A percentile compares a stretch with the other conserved stretches of the same genome.
Conservation (phyloP, 208 protist genomes). For the Leishmania mexicana region DNA sequence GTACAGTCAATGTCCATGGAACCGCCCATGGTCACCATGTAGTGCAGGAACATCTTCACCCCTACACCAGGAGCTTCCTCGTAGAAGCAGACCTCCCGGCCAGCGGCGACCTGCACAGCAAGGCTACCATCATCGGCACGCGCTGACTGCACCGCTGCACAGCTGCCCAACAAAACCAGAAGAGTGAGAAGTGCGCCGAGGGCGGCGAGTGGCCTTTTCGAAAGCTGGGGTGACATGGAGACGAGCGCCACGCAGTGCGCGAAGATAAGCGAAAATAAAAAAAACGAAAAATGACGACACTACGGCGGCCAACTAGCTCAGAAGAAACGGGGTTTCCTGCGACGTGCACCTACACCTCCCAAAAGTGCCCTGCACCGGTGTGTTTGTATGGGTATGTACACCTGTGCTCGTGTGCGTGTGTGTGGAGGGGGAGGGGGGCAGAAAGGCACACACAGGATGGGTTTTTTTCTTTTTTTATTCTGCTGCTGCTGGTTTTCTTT, state of each 20-base stretch:
- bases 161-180: conserved; percentile 33
- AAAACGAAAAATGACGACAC: not conserved
- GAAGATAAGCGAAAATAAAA: not conserved
- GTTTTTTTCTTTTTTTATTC: too few relatives aligned
- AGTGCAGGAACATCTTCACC: conserved; percentile 78
- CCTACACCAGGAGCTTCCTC: conserved; percentile 57
- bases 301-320: not conserved
- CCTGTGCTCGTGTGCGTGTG: not conserved
- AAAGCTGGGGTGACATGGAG: not conserved
- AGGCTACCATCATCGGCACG: conserved; percentile 50
- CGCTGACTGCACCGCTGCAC: not conserved
- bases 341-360: not conserved
- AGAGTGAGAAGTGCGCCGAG: conserved; percentile 1
- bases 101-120: conserved; percentile 52
- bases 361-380: not conserved
- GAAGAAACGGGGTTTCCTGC: not conserved
- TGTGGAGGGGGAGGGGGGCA: not conserved
- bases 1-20: conserved; percentile 74
- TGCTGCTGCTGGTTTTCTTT: too few relatives aligned
- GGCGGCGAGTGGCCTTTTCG: not conserved
- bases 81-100: conserved; percentile 79
- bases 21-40: conserved; percentile 77
- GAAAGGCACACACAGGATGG: not conserved
- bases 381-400: not conserved
- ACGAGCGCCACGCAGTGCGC: not conserved